These are phyloP conservation scores for Cladosporium halotolerans DNA, from an alignment of 2,329 filamentous ascomycete species.

Conservation along the genomic window DNA sequence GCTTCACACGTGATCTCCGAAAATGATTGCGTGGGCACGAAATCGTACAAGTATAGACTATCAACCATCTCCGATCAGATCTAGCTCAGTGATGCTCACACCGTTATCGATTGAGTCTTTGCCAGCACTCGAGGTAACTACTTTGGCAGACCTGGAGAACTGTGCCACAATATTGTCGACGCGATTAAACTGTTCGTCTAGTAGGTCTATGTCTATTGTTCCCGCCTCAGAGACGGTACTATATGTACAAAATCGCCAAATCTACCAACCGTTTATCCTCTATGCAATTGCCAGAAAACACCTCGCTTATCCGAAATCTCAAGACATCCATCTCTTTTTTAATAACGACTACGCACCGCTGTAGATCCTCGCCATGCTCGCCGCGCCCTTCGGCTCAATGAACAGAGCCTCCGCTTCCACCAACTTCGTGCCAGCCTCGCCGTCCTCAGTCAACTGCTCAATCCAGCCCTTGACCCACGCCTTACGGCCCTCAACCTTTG, in stretches of 20 bases:
- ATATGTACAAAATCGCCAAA: neutral
- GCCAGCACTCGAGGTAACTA: too few relatives aligned
- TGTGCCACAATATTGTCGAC: too few relatives aligned
- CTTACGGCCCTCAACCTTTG: slow-evolving; percentile 84
- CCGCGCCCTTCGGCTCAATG: slow-evolving; percentile 77
- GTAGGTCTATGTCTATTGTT: slow-evolving; percentile 1
- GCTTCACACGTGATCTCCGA: too few relatives aligned
- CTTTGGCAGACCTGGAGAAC: too few relatives aligned
- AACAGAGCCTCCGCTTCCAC: slow-evolving; percentile 83
- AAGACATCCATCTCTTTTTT: neutral
- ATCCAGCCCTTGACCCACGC: slow-evolving; percentile 87
- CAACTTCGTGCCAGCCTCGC: slow-evolving; percentile 50
- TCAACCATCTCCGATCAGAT: too few relatives aligned
- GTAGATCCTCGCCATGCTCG: slow-evolving; percentile 36
- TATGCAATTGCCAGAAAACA: too few relatives aligned
- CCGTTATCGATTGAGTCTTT: too few relatives aligned
- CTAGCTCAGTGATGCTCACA: too few relatives aligned
- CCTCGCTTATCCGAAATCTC: too few relatives aligned
- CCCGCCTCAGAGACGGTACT: neutral
- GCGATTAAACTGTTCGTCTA: too few relatives aligned
- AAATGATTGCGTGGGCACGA: too few relatives aligned
- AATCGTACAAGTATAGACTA: too few relatives aligned
- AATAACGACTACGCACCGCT: slow-evolving; percentile 13
- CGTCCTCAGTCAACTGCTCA: slow-evolving; percentile 60
- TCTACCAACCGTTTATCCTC: neutral